These are phyloP conservation scores for Heterobasidion occidentale DNA, from an alignment of 1,284 basidiomycete species.

Conservation along the genomic window DNA sequence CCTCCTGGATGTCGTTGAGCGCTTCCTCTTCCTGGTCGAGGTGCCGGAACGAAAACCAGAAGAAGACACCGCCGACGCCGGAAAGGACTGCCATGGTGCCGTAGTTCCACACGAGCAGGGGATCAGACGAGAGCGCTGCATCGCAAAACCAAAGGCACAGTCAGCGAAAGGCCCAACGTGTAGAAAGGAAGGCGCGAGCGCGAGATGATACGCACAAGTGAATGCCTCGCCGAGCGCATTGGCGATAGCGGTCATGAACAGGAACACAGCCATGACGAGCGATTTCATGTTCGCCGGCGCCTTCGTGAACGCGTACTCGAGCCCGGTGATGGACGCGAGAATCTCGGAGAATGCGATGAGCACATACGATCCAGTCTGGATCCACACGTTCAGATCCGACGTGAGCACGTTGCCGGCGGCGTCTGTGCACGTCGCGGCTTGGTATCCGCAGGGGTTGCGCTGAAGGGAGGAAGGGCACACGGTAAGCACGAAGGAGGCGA, in stretches of 20 bases:
- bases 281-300: constrained; percentile 78
- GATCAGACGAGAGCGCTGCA: constrained; percentile 34
- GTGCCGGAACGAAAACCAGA: constrained; percentile 55
- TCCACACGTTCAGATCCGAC: constrained; percentile 70
- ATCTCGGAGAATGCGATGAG: constrained; percentile 72
- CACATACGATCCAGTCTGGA: constrained; percentile 62
- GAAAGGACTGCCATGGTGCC: constrained; percentile 31
- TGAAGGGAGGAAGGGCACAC: constrained; percentile 7
- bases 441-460: constrained; percentile 59
- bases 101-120: constrained; percentile 48
- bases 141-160: neutral
- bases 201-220: constrained; percentile 13
- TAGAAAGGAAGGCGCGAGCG: neutral
- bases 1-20: constrained; percentile 42
- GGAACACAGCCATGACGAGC: constrained; percentile 66
- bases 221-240: constrained; percentile 67
- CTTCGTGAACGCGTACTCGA: constrained; percentile 89
- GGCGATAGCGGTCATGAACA: constrained; percentile 63
- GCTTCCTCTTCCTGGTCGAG: constrained; percentile 59
- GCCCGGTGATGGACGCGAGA: constrained; percentile 78
- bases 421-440: constrained; percentile 46
- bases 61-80: constrained; percentile 35
- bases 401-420: constrained; percentile 29
- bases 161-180: neutral
- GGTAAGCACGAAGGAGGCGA: too few relatives aligned